phyloP scores from a whole-genome alignment of 208 protist species.

The Trypanosoma melophagium region DNA sequence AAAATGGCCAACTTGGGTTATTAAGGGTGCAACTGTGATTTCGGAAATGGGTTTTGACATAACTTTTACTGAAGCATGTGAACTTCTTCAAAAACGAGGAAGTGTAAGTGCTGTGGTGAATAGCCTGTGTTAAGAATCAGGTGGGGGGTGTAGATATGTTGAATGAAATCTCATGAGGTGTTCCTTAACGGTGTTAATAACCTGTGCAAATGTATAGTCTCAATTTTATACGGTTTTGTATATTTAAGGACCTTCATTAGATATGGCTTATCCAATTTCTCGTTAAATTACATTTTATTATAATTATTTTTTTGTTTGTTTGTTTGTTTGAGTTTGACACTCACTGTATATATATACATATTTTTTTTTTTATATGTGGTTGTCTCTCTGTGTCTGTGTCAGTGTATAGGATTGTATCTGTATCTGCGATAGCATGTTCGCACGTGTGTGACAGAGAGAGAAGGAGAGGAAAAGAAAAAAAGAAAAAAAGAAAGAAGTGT shows the following conservation, averaged over 20 bases:
- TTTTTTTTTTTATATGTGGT: too few relatives aligned
- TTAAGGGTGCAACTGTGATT: constrained; percentile 14
- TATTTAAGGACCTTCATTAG: too few relatives aligned
- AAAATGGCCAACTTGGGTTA: constrained; percentile 15
- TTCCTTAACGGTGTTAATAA: neutral
- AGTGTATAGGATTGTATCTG: too few relatives aligned
- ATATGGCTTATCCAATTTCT: too few relatives aligned
- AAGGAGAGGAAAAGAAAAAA: neutral
- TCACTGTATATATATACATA: too few relatives aligned
- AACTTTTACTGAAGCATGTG: constrained; percentile 13
- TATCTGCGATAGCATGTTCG: neutral
- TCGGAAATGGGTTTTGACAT: constrained; percentile 29
- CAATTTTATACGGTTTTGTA: too few relatives aligned
- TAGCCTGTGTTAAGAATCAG: constrained; percentile 13
- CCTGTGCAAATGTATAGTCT: neutral
- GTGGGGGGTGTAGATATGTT: neutral
- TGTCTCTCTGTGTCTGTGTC: too few relatives aligned
- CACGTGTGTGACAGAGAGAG: neutral
- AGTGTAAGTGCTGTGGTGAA: constrained; percentile 23
- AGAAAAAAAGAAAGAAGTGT: neutral
- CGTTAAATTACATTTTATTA: too few relatives aligned
- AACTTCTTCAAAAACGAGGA: constrained; percentile 19
- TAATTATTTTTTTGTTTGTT: too few relatives aligned
- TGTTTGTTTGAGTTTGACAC: too few relatives aligned
- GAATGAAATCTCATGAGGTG: neutral